A percentile compares a stretch with the other conserved stretches of the same genome.
Conservation (phyloP, 192 early-diverging fungal species). For the Coemansia sp. region DNA sequence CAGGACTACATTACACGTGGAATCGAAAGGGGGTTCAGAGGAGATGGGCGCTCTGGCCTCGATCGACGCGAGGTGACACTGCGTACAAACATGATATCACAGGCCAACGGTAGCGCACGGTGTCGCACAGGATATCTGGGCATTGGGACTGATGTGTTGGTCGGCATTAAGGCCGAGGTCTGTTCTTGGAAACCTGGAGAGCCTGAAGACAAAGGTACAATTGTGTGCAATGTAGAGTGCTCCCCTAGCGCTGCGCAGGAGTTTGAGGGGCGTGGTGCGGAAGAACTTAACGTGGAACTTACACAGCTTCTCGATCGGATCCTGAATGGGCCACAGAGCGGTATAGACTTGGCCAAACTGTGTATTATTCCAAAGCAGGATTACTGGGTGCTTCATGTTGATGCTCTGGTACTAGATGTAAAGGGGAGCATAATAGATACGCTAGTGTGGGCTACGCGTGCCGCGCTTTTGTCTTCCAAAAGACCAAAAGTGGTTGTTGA, state of each 20-base stretch:
- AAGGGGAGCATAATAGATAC: constrained; percentile 85
- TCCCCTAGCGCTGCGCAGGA: constrained; percentile 80
- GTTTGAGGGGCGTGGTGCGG: constrained; percentile 75
- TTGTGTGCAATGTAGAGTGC: constrained; percentile 91
- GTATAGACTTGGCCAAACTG: constrained; percentile 80
- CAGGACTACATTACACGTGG: constrained; percentile 81
- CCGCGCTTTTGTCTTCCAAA: constrained; percentile 83
- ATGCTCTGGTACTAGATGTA: constrained; percentile 88
- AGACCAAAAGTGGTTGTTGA: constrained; percentile 84
- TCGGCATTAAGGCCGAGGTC: constrained; percentile 93
- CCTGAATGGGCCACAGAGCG: constrained; percentile 77
- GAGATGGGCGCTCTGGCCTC: constrained; percentile 79
- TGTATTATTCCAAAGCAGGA: constrained; percentile 87
- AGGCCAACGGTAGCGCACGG: constrained; percentile 88
- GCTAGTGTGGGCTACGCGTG: constrained; percentile 81
- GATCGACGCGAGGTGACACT: constrained; percentile 77
- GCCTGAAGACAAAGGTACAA: constrained; percentile 59
- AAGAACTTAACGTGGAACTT: constrained; percentile 82
- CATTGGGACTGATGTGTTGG: constrained; percentile 85
- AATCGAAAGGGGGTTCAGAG: constrained; percentile 75
- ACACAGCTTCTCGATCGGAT: constrained; percentile 79
- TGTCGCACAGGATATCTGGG: constrained; percentile 58
- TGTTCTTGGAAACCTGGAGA: constrained; percentile 61
- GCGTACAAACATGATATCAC: constrained; percentile 85
- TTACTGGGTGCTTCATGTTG: constrained; percentile 90